Evolutionary conservation across 2,329 filamentous ascomycete species (phyloP), one percentile per base, ranked within the genome.

Genomic region (Penicillium sp.): DNA sequence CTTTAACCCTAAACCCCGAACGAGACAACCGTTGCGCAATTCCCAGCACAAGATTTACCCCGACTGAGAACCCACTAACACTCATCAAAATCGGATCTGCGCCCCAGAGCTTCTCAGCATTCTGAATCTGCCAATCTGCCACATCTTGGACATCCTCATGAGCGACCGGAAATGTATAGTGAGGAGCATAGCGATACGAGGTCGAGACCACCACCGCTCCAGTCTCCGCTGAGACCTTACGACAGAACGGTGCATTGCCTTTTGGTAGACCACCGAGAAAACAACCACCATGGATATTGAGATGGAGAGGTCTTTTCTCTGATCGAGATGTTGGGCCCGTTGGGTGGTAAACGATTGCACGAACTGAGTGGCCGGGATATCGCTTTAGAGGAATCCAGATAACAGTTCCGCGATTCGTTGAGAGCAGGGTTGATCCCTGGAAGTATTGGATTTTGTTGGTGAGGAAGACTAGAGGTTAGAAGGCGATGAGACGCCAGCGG

Each of bases 201-300:
- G 26, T 47, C 24, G 44, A 47, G 24, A 47, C 24, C 9, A 47
- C 24, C 6, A 47, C 24, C 17, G 44, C 44, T 9, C 24, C 44
- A 10, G 44, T 47, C 15, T 47, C 24, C 24, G 44, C 44, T 9
- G 15, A 28, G 44, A 47, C 15, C n/a, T 47, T 47, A 7, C 44
- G 44, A 47, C 44, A 47, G 15, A 47, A 47, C 6, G 15, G 15
- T 15, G 44, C 44, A 15, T 47, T 47, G 44, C 44, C 44, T 28
- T 45, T 24, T 10, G 44, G 44, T 28, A 47, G 44, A n/a, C 44
- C 44, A 17, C 44, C 44, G 24, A 47, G 44, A 28, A 47, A 47
- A 24, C 44, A 24, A 17, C 44, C 44, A 22, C 44, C 44, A 7
- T 47, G 44, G n/a, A 47, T n/a, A 15, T 47, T 28, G 24, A 47